Evolutionary conservation across 2,329 filamentous ascomycete genomes (phyloP).

Genomic region (Botrytis medusae): DNA sequence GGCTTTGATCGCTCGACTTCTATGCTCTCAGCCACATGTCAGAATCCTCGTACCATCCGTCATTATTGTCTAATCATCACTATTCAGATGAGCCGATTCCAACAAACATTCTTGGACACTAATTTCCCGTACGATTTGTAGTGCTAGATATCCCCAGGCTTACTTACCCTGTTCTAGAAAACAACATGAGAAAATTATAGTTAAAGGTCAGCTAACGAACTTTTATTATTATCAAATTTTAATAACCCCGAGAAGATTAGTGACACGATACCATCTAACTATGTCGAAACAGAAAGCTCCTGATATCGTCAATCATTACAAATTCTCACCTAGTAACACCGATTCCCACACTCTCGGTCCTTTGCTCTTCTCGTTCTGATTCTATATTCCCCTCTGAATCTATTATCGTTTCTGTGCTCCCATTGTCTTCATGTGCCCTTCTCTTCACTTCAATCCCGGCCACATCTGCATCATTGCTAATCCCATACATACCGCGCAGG

Average conservation of each 20-base stretch:
- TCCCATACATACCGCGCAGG: neutral
- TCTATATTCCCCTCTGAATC: neutral
- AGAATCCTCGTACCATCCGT: neutral
- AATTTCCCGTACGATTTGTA: too few species aligned
- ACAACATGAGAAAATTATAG: neutral
- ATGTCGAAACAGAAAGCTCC: neutral
- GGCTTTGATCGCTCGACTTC: neutral
- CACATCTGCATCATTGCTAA: neutral
- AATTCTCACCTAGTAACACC: neutral
- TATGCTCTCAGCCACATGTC: neutral
- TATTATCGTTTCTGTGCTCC: neutral
- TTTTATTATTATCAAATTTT: neutral
- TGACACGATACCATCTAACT: neutral
- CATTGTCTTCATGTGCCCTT: neutral
- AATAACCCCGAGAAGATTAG: neutral
- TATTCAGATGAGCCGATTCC: too few species aligned
- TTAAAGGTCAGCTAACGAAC: neutral
- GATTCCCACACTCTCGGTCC: neutral
- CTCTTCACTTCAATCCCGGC: neutral
- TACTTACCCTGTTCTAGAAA: neutral
- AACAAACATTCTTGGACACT: neutral
- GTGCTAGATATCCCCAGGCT: neutral
- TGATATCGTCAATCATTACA: neutral
- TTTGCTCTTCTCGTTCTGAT: neutral
- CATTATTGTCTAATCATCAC: neutral